Conservation (phyloP, 2,329 filamentous ascomycete species). For the Alternaria gansuensis region DNA sequence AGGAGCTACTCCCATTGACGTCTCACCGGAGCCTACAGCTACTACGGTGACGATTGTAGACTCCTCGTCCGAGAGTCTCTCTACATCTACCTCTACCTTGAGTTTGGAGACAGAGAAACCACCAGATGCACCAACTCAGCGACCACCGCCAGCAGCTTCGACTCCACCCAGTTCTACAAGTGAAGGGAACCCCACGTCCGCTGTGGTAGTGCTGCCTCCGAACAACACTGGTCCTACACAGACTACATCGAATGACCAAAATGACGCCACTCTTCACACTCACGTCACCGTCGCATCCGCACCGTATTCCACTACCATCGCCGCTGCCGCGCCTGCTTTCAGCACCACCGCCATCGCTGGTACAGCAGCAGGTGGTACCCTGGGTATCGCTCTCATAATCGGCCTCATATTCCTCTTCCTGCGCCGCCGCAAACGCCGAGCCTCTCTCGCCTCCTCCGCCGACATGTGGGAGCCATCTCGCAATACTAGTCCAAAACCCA, state of each 20-base stretch:
- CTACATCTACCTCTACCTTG: neutral
- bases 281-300: too few relatives aligned
- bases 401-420: constrained; percentile 23
- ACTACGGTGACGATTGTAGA: neutral
- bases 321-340: neutral
- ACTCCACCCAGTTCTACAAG: neutral
- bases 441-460: neutral
- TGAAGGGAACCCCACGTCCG: neutral
- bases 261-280: neutral
- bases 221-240: neutral
- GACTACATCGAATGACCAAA: neutral
- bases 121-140: neutral
- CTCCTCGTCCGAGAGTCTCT: neutral
- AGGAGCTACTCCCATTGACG: neutral
- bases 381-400: constrained; percentile 19
- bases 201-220: neutral
- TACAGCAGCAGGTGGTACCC: constrained; percentile 26
- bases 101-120: neutral
- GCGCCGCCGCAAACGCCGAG: constrained; percentile 16
- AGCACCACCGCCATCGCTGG: constrained; percentile 29
- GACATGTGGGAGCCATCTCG: constrained; percentile 10
- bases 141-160: neutral
- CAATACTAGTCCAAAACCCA: constrained; percentile 2
- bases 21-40: too few relatives aligned
- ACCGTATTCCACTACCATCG: neutral